Evolutionary conservation across 2,329 filamentous ascomycete genomes (phyloP).

Genomic region (Colletotrichum eremochloae): DNA sequence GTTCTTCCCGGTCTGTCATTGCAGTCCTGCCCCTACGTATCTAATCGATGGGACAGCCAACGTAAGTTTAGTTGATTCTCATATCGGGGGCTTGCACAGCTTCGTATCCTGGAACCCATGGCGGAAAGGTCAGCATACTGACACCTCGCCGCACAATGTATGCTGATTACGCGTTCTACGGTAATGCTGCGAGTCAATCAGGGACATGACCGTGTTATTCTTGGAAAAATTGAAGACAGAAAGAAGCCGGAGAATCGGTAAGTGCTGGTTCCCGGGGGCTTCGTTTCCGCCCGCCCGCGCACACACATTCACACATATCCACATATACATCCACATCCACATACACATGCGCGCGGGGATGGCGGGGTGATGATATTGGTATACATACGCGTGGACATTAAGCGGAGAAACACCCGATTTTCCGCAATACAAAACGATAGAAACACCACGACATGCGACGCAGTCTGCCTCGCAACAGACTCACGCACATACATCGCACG

Average conservation of each 20-base stretch:
- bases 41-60: background rate
- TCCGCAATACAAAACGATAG: slow-evolving; percentile 15
- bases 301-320: background rate
- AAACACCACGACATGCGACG: slow-evolving; percentile 1
- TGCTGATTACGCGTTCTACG: background rate
- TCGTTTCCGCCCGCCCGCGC: background rate
- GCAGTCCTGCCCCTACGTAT: background rate
- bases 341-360: background rate
- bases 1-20: background rate
- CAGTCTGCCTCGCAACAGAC: background rate
- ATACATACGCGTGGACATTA: background rate
- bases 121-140: background rate
- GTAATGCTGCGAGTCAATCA: background rate
- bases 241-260: background rate
- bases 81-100: background rate
- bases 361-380: background rate
- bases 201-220: too few species aligned
- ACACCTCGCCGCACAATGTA: background rate
- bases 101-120: background rate
- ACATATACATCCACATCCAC: background rate
- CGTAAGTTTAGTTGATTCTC: too few species aligned
- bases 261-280: background rate
- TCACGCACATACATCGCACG: background rate
- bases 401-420: slow-evolving; percentile 16
- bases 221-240: background rate